Evolutionary conservation across 768 basidiomycete genomes (phyloP).

Genomic region (Gautieria morchelliformis): DNA sequence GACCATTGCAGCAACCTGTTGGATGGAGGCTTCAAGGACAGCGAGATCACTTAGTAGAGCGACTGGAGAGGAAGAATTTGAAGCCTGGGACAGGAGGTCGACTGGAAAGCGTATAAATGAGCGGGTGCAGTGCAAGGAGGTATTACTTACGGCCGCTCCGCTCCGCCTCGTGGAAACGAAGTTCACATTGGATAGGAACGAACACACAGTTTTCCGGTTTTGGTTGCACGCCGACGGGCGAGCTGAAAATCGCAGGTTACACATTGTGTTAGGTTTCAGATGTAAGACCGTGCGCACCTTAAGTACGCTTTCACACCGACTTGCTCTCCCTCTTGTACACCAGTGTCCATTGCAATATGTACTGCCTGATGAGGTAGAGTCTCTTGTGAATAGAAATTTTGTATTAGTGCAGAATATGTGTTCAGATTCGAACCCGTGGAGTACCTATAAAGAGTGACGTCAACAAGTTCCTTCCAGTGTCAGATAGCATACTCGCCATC

Average conservation of each 20-base stretch:
- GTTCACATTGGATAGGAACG: slow-evolving; percentile 79
- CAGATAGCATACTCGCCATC: slow-evolving; percentile 58
- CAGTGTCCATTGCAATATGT: slow-evolving; percentile 86
- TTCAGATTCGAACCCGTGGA: slow-evolving; percentile 87
- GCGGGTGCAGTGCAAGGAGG: neutral
- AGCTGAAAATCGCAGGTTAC: slow-evolving; percentile 33
- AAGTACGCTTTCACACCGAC: slow-evolving; percentile 83
- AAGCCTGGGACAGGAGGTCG: slow-evolving; percentile 53
- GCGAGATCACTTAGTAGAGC: slow-evolving; percentile 52
- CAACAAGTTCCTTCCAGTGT: neutral
- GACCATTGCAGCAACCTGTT: slow-evolving; percentile 64
- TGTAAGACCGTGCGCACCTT: slow-evolving; percentile 39
- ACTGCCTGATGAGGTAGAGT: slow-evolving; percentile 82
- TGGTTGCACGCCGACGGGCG: slow-evolving; percentile 79
- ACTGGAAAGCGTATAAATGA: slow-evolving; percentile 36
- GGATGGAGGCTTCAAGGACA: slow-evolving; percentile 64
- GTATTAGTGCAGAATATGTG: slow-evolving; percentile 92
- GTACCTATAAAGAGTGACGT: slow-evolving; percentile 48
- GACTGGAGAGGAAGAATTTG: slow-evolving; percentile 40
- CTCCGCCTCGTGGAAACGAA: slow-evolving; percentile 77
- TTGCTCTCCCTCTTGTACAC: slow-evolving; percentile 46
- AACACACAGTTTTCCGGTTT: slow-evolving; percentile 96
- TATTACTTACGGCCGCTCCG: slow-evolving; percentile 67
- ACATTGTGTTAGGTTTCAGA: neutral
- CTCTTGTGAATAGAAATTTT: slow-evolving; percentile 95